phyloP scores from a whole-genome alignment of 1,284 basidiomycete genomes.

The Pseudozyma tsukubaensis region DNA sequence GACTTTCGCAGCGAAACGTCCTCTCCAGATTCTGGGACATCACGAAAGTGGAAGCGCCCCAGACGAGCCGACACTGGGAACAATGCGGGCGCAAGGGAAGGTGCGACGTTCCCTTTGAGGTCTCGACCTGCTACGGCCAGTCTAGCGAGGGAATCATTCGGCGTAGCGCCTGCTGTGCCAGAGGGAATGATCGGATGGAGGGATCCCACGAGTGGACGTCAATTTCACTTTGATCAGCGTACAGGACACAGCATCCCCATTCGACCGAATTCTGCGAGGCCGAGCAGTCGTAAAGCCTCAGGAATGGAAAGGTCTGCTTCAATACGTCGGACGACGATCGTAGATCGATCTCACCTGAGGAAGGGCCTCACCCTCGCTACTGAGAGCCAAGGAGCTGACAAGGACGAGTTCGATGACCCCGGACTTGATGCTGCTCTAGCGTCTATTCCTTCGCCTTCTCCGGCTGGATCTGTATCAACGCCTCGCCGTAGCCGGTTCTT shows the following conservation, averaged over 20 bases:
- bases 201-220: constrained; percentile 19
- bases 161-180: neutral
- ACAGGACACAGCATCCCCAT: constrained; percentile 32
- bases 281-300: too few relatives aligned
- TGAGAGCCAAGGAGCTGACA: neutral
- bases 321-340: neutral
- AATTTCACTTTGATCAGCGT: constrained; percentile 34
- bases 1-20: neutral
- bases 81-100: neutral
- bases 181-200: constrained; percentile 21
- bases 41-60: constrained; percentile 16
- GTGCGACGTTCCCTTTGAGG: neutral
- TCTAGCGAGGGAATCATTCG: constrained; percentile 18
- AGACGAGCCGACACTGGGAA: constrained; percentile 1
- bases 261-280: neutral
- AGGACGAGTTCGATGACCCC: constrained; percentile 29
- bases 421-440: constrained; percentile 24
- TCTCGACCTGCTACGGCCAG: constrained; percentile 16
- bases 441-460: constrained; percentile 17
- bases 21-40: too few relatives aligned
- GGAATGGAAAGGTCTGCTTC: neutral
- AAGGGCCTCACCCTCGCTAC: constrained; percentile 1
- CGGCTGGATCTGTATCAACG: neutral
- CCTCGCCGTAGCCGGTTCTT: constrained; percentile 29
- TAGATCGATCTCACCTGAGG: constrained; percentile 15